Conservation (phyloP, 2,329 filamentous ascomycete genomes). For the Aspergillus transmontanensis region DNA sequence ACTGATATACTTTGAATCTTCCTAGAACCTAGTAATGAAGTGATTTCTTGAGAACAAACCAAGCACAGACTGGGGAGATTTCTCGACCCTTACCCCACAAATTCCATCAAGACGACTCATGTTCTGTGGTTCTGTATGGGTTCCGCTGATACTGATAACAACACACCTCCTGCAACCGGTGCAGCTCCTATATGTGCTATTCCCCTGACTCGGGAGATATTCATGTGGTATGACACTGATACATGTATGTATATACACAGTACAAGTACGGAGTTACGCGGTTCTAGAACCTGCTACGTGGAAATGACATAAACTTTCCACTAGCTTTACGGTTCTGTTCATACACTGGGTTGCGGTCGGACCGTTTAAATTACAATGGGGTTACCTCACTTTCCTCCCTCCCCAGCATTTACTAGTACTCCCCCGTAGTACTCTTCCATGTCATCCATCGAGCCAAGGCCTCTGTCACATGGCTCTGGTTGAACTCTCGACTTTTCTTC, state of each 20-base stretch:
- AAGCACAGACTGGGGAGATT: not conserved
- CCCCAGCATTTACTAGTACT: not conserved
- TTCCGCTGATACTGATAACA: not conserved
- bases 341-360: not conserved
- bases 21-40: too few relatives aligned
- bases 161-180: not conserved
- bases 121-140: not conserved
- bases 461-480: constrained; percentile 1
- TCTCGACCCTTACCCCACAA: not conserved
- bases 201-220: not conserved
- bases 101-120: not conserved
- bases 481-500: not conserved
- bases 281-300: not conserved
- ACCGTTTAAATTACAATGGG: not conserved
- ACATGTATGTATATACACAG: not conserved
- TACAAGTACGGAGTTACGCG: too few relatives aligned
- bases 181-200: not conserved
- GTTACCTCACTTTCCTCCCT: not conserved
- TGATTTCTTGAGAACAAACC: too few relatives aligned
- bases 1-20: too few relatives aligned
- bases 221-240: not conserved
- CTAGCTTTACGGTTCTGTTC: not conserved
- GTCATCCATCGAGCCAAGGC: not conserved
- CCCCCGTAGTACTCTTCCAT: not conserved
- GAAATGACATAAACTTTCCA: not conserved